A percentile compares a stretch with the other conserved stretches of the same genome.
Conservation (phyloP, 768 basidiomycete species). For the Polyporus arcularius region DNA sequence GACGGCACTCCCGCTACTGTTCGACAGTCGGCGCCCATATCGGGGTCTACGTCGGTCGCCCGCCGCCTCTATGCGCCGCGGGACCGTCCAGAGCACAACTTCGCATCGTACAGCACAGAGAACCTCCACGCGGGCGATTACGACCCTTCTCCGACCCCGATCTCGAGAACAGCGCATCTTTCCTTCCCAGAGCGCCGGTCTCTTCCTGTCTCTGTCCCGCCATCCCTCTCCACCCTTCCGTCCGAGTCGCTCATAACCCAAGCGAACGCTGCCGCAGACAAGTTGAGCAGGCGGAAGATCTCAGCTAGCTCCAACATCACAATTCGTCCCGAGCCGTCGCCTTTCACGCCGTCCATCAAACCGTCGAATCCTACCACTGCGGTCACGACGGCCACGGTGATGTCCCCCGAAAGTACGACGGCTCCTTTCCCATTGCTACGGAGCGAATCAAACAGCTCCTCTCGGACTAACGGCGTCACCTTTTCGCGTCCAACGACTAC, state of each 20-base stretch:
- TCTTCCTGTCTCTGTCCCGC: conserved; percentile 53
- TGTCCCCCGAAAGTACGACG: conserved; percentile 25
- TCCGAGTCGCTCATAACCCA: conserved; percentile 47
- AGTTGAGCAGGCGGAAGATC: conserved; percentile 39
- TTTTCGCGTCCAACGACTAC: conserved; percentile 65
- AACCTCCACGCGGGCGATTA: conserved; percentile 35
- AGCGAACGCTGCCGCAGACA: conserved; percentile 25
- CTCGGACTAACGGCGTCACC: conserved; percentile 50
- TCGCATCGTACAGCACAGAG: conserved; percentile 19
- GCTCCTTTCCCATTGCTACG: conserved; percentile 38
- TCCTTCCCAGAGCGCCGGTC: conserved; percentile 44
- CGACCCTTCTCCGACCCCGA: conserved; percentile 51
- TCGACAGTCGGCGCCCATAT: conserved; percentile 17
- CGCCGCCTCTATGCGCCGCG: conserved; percentile 60
- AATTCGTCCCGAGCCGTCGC: conserved; percentile 40
- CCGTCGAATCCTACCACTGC: conserved; percentile 67
- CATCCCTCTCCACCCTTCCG: conserved; percentile 59
- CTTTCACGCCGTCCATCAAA: conserved; percentile 51
- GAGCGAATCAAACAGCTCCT: conserved; percentile 46
- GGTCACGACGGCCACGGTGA: conserved; percentile 64
- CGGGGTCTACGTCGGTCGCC: conserved; percentile 35
- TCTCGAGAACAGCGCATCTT: conserved; percentile 33
- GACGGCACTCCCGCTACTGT: conserved; percentile 26
- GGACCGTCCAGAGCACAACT: conserved; percentile 43
- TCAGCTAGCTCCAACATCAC: conserved; percentile 50